Percentiles rank a stretch among this genome's conserved stretches.
Conservation (phyloP, 2,329 filamentous ascomycete species). For the Zelopaecilomyces penicillatus region DNA sequence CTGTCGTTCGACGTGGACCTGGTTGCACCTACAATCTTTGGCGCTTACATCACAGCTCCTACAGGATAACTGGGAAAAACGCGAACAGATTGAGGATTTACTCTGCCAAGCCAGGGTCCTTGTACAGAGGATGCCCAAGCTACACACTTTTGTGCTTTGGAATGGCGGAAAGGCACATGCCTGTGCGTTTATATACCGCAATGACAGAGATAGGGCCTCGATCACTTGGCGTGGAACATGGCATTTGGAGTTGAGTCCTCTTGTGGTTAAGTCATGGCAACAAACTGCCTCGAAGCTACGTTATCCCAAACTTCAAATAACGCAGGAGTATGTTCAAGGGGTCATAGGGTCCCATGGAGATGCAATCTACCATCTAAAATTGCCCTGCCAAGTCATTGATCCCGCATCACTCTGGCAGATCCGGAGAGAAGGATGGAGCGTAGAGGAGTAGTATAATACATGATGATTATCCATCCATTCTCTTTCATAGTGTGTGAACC, state of each 20-base stretch:
- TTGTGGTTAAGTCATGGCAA: slow-evolving; percentile 15
- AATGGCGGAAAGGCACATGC: slow-evolving; percentile 21
- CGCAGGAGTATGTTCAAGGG: not conserved
- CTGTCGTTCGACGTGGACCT: slow-evolving; percentile 7
- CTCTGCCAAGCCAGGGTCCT: slow-evolving; percentile 15
- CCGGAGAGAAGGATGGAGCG: slow-evolving; percentile 13
- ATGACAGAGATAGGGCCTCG: slow-evolving; percentile 12
- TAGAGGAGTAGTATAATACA: not conserved
- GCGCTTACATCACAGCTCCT: slow-evolving; percentile 25
- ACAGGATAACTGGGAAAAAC: slow-evolving; percentile 5
- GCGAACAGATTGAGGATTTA: slow-evolving; percentile 14
- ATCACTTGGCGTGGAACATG: slow-evolving; percentile 27
- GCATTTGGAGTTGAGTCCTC: slow-evolving; percentile 17
- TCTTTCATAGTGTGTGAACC: not conserved
- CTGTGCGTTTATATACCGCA: slow-evolving; percentile 25
- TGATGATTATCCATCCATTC: not conserved
- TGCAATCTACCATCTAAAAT: slow-evolving; percentile 21
- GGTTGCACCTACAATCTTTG: slow-evolving; percentile 19
- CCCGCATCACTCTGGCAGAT: slow-evolving; percentile 26
- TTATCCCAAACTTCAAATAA: slow-evolving; percentile 11
- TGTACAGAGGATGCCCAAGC: slow-evolving; percentile 21
- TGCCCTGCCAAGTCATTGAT: slow-evolving; percentile 23
- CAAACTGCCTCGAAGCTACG: slow-evolving; percentile 3
- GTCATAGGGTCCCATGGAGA: slow-evolving; percentile 21
- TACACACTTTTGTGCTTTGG: slow-evolving; percentile 26